phyloP scores from a whole-genome alignment of 2,329 filamentous ascomycete genomes.

The Diaporthe caulivora region DNA sequence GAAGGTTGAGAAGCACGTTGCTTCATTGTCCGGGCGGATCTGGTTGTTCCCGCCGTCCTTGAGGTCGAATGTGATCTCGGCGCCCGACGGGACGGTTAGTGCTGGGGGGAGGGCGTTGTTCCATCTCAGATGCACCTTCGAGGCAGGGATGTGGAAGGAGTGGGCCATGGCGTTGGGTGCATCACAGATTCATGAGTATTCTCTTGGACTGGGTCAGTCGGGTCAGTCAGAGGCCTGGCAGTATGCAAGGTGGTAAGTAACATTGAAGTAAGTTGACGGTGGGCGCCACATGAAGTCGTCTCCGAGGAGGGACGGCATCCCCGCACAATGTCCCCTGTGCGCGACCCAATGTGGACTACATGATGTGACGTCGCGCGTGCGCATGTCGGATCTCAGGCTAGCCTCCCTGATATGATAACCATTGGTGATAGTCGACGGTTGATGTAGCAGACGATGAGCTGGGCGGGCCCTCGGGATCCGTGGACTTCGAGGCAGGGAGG shows the following conservation, averaged over 20 bases:
- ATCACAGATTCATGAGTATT: background rate
- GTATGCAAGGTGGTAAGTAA: background rate
- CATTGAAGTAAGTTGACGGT: background rate
- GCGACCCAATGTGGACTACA: background rate
- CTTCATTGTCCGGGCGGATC: slow-evolving; percentile 56
- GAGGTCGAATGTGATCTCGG: slow-evolving; percentile 61
- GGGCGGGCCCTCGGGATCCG: slow-evolving; percentile 3
- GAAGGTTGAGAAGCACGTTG: slow-evolving; percentile 55
- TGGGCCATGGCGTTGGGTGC: slow-evolving; percentile 39
- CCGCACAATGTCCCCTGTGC: background rate
- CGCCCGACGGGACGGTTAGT: slow-evolving; percentile 60
- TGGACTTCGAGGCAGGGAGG: background rate
- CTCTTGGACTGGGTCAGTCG: background rate
- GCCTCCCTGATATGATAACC: background rate
- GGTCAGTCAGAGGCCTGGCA: background rate
- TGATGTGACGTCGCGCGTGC: slow-evolving; percentile 2
- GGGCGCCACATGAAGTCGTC: background rate
- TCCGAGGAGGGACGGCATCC: background rate
- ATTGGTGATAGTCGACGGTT: background rate
- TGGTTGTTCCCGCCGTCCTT: slow-evolving; percentile 64
- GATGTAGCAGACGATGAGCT: background rate
- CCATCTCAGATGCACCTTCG: slow-evolving; percentile 61
- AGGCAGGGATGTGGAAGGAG: slow-evolving; percentile 46
- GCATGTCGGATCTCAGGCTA: background rate
- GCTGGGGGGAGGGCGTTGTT: slow-evolving; percentile 58